Evolutionary conservation across 2,329 filamentous ascomycete genomes (phyloP).

Genomic region (Ophiostoma perfectum): DNA sequence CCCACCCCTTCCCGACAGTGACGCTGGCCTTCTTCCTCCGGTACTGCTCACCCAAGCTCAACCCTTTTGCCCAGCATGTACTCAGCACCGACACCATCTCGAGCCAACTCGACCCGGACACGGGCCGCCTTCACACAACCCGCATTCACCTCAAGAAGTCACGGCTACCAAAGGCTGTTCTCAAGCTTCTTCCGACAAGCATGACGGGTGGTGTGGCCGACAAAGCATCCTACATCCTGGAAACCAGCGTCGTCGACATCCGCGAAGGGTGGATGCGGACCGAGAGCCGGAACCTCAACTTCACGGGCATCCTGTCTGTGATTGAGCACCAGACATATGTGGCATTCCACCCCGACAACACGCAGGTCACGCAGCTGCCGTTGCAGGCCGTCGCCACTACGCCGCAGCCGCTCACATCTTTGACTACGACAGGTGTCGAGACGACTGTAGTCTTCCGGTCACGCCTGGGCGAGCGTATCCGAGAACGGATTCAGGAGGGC

Average conservation of each 20-base stretch:
- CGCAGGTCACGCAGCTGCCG: not conserved
- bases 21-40: constrained; percentile 85
- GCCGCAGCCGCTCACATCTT: constrained; percentile 11
- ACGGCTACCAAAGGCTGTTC: constrained; percentile 66
- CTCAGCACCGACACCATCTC: constrained; percentile 78
- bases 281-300: constrained; percentile 75
- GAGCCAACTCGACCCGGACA: constrained; percentile 64
- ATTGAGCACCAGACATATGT: constrained; percentile 69
- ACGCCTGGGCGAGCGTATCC: constrained; percentile 59
- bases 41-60: constrained; percentile 65
- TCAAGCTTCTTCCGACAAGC: constrained; percentile 68
- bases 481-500: constrained; percentile 48
- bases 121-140: constrained; percentile 69
- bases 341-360: constrained; percentile 26
- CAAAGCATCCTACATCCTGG: constrained; percentile 73
- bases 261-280: constrained; percentile 78
- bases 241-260: constrained; percentile 73
- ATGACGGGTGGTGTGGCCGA: constrained; percentile 60
- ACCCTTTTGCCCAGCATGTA: constrained; percentile 77
- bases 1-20: constrained; percentile 77
- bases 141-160: constrained; percentile 79
- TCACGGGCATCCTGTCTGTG: constrained; percentile 72
- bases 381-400: constrained; percentile 4
- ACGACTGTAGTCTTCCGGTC: constrained; percentile 71
- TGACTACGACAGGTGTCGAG: constrained; percentile 57